Evolutionary conservation across 495 filamentous ascomycete genomes (phyloP).

Genomic region (Physcia stellaris): DNA sequence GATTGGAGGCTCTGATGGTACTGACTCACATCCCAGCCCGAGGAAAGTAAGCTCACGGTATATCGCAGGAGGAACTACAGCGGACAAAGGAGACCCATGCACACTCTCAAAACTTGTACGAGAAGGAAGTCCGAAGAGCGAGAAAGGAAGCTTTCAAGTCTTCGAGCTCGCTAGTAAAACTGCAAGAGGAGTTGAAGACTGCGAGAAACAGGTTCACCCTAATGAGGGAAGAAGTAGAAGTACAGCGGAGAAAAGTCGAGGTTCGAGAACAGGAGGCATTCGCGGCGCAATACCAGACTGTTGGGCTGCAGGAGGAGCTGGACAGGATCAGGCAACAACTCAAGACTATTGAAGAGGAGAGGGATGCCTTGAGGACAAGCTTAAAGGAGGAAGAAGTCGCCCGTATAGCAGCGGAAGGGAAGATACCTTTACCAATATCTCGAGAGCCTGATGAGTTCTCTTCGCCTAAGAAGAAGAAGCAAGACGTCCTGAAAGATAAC

Average conservation of each 20-base stretch:
- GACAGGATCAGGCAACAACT: conserved; percentile 48
- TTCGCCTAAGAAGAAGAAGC: conserved; percentile 18
- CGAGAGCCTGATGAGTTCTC: conserved; percentile 14
- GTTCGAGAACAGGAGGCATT: conserved; percentile 58
- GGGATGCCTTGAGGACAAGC: conserved; percentile 47
- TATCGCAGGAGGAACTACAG: conserved; percentile 57
- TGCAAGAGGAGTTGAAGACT: conserved; percentile 71
- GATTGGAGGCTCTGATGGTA: conserved; percentile 64
- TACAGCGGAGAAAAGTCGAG: conserved; percentile 29
- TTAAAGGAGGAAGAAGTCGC: conserved; percentile 46
- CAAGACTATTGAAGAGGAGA: conserved; percentile 54
- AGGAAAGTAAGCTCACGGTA: conserved; percentile 1
- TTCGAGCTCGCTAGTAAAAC: conserved; percentile 59
- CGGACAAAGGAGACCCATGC: conserved; percentile 60
- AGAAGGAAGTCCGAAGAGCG: conserved; percentile 73
- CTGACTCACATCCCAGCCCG: conserved; percentile 9
- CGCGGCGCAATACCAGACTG: conserved; percentile 56
- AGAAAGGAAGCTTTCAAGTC: conserved; percentile 77
- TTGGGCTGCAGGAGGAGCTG: conserved; percentile 61
- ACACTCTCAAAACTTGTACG: conserved; percentile 59
- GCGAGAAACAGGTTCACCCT: conserved; percentile 38
- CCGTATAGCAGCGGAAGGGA: conserved; percentile 49
- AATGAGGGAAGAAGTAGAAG: conserved; percentile 38
- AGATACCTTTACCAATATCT: conserved; percentile 39
- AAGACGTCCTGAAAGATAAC: conserved; percentile 27